These are phyloP conservation scores for Fusarium sp. DNA, from an alignment of 2,329 filamentous ascomycete genomes.

Conservation along the genomic window DNA sequence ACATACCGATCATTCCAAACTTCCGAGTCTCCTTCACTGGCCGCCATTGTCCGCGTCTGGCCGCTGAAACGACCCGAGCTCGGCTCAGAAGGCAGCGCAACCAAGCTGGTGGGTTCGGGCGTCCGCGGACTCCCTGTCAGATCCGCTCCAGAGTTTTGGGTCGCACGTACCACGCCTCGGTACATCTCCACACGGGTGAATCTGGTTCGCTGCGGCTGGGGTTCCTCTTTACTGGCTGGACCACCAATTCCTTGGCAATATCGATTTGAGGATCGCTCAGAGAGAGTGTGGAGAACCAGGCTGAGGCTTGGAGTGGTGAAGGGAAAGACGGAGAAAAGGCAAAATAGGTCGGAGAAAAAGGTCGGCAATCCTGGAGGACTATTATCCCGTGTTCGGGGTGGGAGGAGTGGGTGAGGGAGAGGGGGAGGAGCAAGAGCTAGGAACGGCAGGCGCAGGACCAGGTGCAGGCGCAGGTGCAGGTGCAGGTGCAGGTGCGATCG, in stretches of 20 bases:
- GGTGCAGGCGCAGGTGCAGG: not conserved
- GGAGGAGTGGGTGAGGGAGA: not conserved
- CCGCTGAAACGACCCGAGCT: not conserved
- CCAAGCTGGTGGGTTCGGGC: conserved; percentile 1
- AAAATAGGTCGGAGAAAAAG: not conserved
- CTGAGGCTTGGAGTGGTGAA: not conserved
- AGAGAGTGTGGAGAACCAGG: not conserved
- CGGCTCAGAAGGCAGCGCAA: not conserved
- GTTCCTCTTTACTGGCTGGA: conserved; percentile 18
- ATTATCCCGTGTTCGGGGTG: conserved; percentile 34
- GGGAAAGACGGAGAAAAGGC: conserved; percentile 7
- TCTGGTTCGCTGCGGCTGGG: conserved; percentile 25
- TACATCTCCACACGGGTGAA: conserved; percentile 9
- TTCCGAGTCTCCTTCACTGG: not conserved
- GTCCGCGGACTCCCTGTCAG: not conserved
- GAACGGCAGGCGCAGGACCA: not conserved
- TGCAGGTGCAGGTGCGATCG: not conserved
- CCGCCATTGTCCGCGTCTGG: conserved; percentile 7
- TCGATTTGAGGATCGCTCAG: not conserved
- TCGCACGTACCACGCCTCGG: conserved; percentile 16
- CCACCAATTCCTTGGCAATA: conserved; percentile 11
- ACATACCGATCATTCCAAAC: not conserved
- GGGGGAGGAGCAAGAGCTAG: conserved; percentile 22
- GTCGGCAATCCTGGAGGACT: conserved; percentile 29
- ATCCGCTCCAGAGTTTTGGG: conserved; percentile 24